Conservation (phyloP, 2,329 filamentous ascomycete species). For the Hypoxylon sp. region DNA sequence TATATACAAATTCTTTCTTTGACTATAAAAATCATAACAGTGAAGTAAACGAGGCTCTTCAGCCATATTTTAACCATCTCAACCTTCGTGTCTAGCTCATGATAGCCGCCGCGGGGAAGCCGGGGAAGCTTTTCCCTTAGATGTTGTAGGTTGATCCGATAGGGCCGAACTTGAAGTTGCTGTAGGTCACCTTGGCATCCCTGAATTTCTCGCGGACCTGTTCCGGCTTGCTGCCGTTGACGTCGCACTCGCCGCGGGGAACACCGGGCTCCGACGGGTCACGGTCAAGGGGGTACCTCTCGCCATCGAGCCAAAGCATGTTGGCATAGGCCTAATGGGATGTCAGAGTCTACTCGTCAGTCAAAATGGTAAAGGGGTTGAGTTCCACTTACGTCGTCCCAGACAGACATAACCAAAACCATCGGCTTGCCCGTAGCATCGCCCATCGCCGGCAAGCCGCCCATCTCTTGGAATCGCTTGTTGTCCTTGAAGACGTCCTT, state of each 20-base stretch:
- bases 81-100: slow-evolving; percentile 19
- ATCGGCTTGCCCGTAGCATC: slow-evolving; percentile 67
- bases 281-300: slow-evolving; percentile 64
- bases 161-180: slow-evolving; percentile 64
- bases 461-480: slow-evolving; percentile 64
- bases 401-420: slow-evolving; percentile 72
- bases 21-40: slow-evolving; percentile 5
- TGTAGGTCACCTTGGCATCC: slow-evolving; percentile 61
- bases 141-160: slow-evolving; percentile 59
- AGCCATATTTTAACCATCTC: neutral
- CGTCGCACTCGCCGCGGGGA: slow-evolving; percentile 63
- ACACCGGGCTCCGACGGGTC: slow-evolving; percentile 58
- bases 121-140: slow-evolving; percentile 20
- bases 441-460: slow-evolving; percentile 68
- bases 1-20: slow-evolving; percentile 12
- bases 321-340: slow-evolving; percentile 59
- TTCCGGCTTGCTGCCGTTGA: slow-evolving; percentile 60
- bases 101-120: slow-evolving; percentile 7
- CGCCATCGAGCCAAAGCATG: slow-evolving; percentile 76
- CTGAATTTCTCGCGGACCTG: slow-evolving; percentile 58
- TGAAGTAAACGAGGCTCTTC: slow-evolving; percentile 11
- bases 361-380: neutral
- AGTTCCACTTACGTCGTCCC: slow-evolving; percentile 64
- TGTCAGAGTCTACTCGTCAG: slow-evolving; percentile 4
- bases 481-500: slow-evolving; percentile 67